Evolutionary conservation across 2,329 filamentous ascomycete species (phyloP).

Genomic region (Sodiomyces alkalinus): DNA sequence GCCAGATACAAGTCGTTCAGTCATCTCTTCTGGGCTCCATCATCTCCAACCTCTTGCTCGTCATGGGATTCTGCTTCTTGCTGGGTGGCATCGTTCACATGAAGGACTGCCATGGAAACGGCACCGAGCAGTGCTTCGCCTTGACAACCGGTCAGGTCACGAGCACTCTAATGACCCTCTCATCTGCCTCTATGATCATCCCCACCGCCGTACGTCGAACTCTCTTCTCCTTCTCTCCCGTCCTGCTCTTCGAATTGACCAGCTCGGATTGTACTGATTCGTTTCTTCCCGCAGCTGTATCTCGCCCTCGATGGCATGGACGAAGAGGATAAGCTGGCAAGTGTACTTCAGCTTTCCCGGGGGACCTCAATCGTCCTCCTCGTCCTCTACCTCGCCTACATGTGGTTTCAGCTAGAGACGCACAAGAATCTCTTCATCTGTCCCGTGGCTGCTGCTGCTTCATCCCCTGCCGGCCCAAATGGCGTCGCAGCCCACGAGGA

Average conservation of each 20-base stretch:
- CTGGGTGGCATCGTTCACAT: conserved; percentile 66
- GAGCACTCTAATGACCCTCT: conserved; percentile 62
- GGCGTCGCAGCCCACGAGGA: no score
- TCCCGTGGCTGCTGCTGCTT: no score
- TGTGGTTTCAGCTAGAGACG: conserved; percentile 82
- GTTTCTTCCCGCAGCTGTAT: no score
- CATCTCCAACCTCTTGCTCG: conserved; percentile 74
- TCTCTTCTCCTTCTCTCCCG: no score
- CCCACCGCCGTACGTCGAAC: no score
- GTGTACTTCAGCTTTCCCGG: conserved; percentile 53
- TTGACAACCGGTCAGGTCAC: conserved; percentile 81
- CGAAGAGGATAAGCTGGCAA: no score
- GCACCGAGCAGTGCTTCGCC: conserved; percentile 78
- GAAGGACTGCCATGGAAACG: no score
- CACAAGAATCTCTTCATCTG: conserved; percentile 70
- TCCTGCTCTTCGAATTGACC: conserved; percentile 53
- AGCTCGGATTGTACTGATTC: no score
- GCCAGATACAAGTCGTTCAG: conserved; percentile 71
- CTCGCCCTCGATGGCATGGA: no score
- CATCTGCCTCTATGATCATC: conserved; percentile 70
- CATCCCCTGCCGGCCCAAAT: no score
- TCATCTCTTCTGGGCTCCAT: conserved; percentile 86
- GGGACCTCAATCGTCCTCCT: conserved; percentile 68
- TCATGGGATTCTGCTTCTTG: conserved; percentile 86
- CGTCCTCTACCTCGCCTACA: conserved; percentile 66